These are phyloP conservation scores for Pythium utonaiense DNA, from an alignment of 352 stramenopile species.

Conservation along the genomic window DNA sequence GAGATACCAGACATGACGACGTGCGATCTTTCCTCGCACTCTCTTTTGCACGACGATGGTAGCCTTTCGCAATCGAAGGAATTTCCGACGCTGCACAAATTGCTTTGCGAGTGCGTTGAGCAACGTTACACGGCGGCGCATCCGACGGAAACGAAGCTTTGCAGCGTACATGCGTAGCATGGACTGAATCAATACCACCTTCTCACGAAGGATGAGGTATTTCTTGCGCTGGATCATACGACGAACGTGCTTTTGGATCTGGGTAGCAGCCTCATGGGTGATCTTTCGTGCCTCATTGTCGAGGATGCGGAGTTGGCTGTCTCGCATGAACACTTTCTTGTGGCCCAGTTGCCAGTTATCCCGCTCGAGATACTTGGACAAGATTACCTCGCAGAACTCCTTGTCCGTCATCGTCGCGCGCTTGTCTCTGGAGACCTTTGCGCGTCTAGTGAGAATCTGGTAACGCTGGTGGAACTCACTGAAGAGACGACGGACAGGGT, in stretches of 20 bases:
- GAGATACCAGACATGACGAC: conserved; percentile 66
- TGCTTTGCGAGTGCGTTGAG: conserved; percentile 69
- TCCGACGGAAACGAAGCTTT: conserved; percentile 44
- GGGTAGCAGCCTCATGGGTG: conserved; percentile 67
- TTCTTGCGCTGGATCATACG: conserved; percentile 62
- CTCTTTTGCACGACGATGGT: conserved; percentile 72
- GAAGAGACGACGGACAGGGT: conserved; percentile 83
- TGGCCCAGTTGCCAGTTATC: conserved; percentile 88
- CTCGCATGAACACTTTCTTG: conserved; percentile 87
- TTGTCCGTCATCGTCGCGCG: conserved; percentile 58
- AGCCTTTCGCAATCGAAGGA: conserved; percentile 53
- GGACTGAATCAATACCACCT: conserved; percentile 66
- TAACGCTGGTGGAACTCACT: conserved; percentile 87
- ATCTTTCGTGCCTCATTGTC: conserved; percentile 87
- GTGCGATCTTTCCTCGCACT: conserved; percentile 66
- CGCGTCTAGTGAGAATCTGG: conserved; percentile 75
- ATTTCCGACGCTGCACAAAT: conserved; percentile 74
- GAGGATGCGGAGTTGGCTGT: conserved; percentile 76
- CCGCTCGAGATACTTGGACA: conserved; percentile 63
- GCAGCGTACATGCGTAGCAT: conserved; percentile 68
- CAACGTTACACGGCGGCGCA: conserved; percentile 53
- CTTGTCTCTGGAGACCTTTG: conserved; percentile 52
- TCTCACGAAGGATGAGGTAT: conserved; percentile 54
- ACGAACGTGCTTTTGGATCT: conserved; percentile 76
- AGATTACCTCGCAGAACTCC: conserved; percentile 80